A percentile compares a stretch with the other conserved stretches of the same genome.
phyloP scores from a whole-genome alignment of 768 basidiomycete species.

The Mycena filopes region DNA sequence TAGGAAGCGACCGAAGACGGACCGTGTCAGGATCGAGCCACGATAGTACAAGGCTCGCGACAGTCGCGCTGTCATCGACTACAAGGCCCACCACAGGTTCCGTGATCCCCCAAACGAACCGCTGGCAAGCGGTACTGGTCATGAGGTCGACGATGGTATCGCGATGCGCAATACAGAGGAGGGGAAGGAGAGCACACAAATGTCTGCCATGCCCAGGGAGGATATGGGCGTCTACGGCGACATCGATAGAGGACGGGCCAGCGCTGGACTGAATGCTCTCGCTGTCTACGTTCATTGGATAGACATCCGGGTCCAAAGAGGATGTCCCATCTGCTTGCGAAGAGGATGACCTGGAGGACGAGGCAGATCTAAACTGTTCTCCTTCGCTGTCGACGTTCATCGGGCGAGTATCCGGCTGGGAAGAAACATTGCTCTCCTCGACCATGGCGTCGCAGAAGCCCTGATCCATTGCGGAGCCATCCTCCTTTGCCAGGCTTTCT shows the following conservation, averaged over 20 bases:
- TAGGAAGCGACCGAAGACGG: too few species aligned
- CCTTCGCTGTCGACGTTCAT: too few species aligned
- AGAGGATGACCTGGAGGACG: too few species aligned
- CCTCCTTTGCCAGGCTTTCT: background rate
- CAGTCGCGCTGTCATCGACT: background rate
- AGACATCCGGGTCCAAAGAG: background rate
- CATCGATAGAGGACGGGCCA: slow-evolving; percentile 3
- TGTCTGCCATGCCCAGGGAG: slow-evolving; percentile 8
- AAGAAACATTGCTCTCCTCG: background rate
- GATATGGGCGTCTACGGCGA: slow-evolving; percentile 14
- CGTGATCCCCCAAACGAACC: slow-evolving; percentile 11
- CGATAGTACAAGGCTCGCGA: background rate
- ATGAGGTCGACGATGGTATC: slow-evolving; percentile 17
- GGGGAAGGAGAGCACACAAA: background rate
- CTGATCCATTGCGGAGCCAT: background rate
- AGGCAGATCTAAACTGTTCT: too few species aligned
- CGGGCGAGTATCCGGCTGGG: background rate
- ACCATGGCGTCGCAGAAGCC: background rate
- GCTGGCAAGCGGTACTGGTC: slow-evolving; percentile 19
- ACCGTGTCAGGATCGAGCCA: slow-evolving; percentile 7
- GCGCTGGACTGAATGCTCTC: background rate
- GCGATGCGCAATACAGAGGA: slow-evolving; percentile 5
- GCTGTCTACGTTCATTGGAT: slow-evolving; percentile 4
- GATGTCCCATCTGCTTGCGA: slow-evolving; percentile 2
- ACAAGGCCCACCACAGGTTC: slow-evolving; percentile 2